These are phyloP conservation scores for Dictyostelium discoideum DNA, from an alignment of 78 protist genomes.

Conservation along the genomic window DNA sequence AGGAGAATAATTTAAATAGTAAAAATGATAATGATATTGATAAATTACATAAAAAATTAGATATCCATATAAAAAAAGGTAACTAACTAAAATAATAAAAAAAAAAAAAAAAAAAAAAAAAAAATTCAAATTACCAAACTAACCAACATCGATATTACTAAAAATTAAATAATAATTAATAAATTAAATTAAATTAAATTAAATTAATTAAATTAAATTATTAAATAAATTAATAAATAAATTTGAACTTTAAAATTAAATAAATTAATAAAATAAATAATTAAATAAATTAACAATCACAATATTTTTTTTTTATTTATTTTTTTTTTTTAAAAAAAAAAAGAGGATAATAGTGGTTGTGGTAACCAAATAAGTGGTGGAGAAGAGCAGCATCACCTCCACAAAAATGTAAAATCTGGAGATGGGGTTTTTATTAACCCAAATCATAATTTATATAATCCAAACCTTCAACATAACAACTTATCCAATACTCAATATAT, in stretches of 20 bases:
- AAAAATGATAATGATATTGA: neutral
- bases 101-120: too few relatives aligned
- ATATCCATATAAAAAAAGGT: neutral
- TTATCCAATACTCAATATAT: neutral
- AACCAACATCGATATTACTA: too few relatives aligned
- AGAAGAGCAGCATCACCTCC: neutral
- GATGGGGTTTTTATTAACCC: neutral
- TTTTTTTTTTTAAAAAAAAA: too few relatives aligned
- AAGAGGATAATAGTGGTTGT: neutral
- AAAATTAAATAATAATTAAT: too few relatives aligned
- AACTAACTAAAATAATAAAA: neutral
- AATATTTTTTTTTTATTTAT: too few relatives aligned
- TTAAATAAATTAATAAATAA: too few relatives aligned
- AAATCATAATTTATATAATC: neutral
- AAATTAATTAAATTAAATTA: too few relatives aligned
- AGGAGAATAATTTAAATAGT: neutral
- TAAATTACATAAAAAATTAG: neutral
- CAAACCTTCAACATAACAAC: neutral
- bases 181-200: too few relatives aligned
- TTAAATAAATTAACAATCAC: too few relatives aligned
- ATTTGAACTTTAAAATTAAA: too few relatives aligned
- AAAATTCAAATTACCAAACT: too few relatives aligned
- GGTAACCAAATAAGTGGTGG: neutral
- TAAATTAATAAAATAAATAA: too few relatives aligned
- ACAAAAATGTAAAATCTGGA: conserved; percentile 7